Percentiles rank a stretch among this genome's conserved stretches.
phyloP scores from a whole-genome alignment of 257 asterid species.

The Nicotiana undulata region DNA sequence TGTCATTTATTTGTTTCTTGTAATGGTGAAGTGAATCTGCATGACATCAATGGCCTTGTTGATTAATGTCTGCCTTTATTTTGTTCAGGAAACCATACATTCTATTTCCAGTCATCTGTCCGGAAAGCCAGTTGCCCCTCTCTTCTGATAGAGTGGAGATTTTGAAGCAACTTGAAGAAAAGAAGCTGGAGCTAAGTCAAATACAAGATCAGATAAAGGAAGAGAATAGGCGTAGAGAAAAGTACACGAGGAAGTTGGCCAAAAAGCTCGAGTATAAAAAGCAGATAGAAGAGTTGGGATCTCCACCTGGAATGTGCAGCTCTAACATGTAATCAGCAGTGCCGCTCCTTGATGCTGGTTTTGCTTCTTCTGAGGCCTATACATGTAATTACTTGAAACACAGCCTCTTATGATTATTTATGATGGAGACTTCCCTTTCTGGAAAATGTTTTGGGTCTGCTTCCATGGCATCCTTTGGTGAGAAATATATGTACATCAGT shows the following conservation, averaged over 20 bases:
- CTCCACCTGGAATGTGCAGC: background rate
- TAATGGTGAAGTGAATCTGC: background rate
- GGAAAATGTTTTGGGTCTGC: background rate
- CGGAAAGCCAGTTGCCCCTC: background rate
- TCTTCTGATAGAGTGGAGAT: background rate
- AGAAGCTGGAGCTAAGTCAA: background rate
- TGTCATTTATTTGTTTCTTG: background rate
- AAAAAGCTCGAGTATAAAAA: background rate
- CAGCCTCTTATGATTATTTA: background rate
- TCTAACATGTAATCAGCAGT: background rate
- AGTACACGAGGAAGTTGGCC: background rate
- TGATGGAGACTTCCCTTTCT: background rate
- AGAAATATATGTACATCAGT: background rate
- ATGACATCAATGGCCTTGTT: background rate
- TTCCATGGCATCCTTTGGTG: background rate
- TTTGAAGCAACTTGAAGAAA: background rate
- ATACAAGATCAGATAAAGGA: background rate
- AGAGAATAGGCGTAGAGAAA: background rate
- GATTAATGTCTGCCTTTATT: background rate
- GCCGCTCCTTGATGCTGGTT: background rate
- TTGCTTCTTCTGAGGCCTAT: background rate
- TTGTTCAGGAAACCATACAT: conserved; percentile 36
- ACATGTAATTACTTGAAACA: background rate
- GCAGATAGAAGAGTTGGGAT: background rate
- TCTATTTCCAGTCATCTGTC: conserved; percentile 36